Evolutionary conservation across 768 basidiomycete species (phyloP).

Genomic region (Phlebiopsis flavidoalba): DNA sequence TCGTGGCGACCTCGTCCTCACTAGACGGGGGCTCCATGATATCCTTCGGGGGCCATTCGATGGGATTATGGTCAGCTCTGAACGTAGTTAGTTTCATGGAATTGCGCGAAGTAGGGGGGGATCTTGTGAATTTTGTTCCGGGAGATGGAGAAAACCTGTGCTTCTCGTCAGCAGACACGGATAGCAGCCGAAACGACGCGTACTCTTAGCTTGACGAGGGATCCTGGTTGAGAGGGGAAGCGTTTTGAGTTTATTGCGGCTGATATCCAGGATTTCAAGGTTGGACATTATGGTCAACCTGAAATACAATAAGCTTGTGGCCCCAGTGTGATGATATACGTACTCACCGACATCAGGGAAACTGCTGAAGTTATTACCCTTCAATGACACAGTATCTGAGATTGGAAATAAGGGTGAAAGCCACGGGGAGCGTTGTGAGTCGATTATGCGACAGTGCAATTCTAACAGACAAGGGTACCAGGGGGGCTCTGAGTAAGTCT

Average conservation of each 20-base stretch:
- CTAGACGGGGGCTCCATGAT: slow-evolving; percentile 42
- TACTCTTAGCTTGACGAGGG: slow-evolving; percentile 72
- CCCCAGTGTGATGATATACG: slow-evolving; percentile 2
- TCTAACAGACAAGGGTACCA: slow-evolving; percentile 37
- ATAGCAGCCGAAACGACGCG: neutral
- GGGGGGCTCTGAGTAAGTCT: neutral
- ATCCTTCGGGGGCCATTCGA: slow-evolving; percentile 83
- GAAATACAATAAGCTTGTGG: slow-evolving; percentile 4
- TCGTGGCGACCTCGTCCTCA: slow-evolving; percentile 48
- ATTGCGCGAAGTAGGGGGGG: slow-evolving; percentile 73
- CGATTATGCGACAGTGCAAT: slow-evolving; percentile 86
- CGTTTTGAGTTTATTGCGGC: slow-evolving; percentile 84
- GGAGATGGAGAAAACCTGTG: slow-evolving; percentile 79
- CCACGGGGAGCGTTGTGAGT: slow-evolving; percentile 68
- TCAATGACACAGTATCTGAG: slow-evolving; percentile 85
- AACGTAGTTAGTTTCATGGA: slow-evolving; percentile 70
- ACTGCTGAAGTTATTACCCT: slow-evolving; percentile 75
- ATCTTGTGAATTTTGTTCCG: slow-evolving; percentile 80
- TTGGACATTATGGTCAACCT: slow-evolving; percentile 84
- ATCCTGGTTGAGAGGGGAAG: slow-evolving; percentile 76
- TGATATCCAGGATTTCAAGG: slow-evolving; percentile 92
- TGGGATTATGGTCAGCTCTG: slow-evolving; percentile 86
- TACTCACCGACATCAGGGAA: slow-evolving; percentile 86
- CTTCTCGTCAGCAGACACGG: neutral
- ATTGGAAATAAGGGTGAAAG: slow-evolving; percentile 66